phyloP scores from a whole-genome alignment of 2,329 filamentous ascomycete genomes.

The Colletotrichum lupini region DNA sequence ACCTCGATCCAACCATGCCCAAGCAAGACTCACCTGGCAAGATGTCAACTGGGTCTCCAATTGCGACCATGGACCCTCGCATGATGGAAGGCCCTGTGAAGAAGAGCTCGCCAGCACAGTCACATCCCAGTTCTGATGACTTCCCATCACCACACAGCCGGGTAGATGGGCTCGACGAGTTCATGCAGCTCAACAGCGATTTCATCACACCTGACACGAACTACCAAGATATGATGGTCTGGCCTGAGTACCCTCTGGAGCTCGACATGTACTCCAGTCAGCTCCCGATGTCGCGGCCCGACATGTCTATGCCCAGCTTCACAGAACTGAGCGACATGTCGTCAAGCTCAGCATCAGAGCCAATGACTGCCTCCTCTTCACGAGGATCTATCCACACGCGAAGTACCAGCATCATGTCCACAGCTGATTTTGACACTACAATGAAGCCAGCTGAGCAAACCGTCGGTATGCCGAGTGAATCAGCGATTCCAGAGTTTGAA shows the following conservation, averaged over 20 bases:
- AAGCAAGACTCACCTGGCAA: slow-evolving; percentile 42
- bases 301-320: slow-evolving; percentile 50
- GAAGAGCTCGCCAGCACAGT: slow-evolving; percentile 46
- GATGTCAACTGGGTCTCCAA: slow-evolving; percentile 43
- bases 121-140: slow-evolving; percentile 47
- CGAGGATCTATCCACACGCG: slow-evolving; percentile 57
- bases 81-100: slow-evolving; percentile 43
- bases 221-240: slow-evolving; percentile 57
- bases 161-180: slow-evolving; percentile 53
- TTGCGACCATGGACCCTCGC: slow-evolving; percentile 46
- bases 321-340: slow-evolving; percentile 54
- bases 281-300: slow-evolving; percentile 46
- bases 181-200: slow-evolving; percentile 51
- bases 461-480: slow-evolving; percentile 41
- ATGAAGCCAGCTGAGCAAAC: slow-evolving; percentile 46
- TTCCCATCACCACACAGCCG: slow-evolving; percentile 51
- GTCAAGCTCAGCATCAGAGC: slow-evolving; percentile 51
- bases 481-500: slow-evolving; percentile 56
- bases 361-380: slow-evolving; percentile 53
- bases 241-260: slow-evolving; percentile 56
- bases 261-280: slow-evolving; percentile 52
- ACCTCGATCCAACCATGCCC: slow-evolving; percentile 44
- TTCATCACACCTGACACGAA: slow-evolving; percentile 48
- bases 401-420: slow-evolving; percentile 59
- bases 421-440: slow-evolving; percentile 48